Base-by-base conservation (phyloP, 768 basidiomycete genomes). In the Rhizopogon vinicolor region DNA sequence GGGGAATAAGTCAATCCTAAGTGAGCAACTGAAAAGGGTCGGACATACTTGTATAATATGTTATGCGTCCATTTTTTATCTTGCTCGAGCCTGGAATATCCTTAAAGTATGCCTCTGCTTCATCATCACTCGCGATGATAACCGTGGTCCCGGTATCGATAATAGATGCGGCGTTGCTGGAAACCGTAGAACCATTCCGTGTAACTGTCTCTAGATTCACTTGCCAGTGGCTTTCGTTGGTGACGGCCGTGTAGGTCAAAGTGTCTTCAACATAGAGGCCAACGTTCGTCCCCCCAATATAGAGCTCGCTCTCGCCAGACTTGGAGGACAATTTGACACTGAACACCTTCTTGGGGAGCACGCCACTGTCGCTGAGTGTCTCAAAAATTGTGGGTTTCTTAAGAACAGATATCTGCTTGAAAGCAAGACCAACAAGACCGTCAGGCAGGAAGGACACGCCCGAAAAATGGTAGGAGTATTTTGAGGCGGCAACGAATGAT, bases 211-310 rank as follows among this genome's bases (percentile, higher is more conserved):
- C 68, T 50, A 75, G 28, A 5, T 54, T 63, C 22, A 77, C 64
- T 56, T 78, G 72, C 75, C 75, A 77, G 60, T 65, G 76, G 12
- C 61, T 72, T 51, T 60, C 42, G 7, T 64, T 28, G n/a, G 66
- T 67, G 3, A 77, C 68, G 1, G 61, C 43, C 31, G 65, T 41
- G 31, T 74, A 76, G 13, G 75, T 75, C 62, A 83, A 68, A 6
- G 61, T 65, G 3, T 63, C 60, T 10, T 77, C 79, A 14, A 74
- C 75, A 66, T 78, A 84, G 56, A 76, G 65, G 13, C 62, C 57
- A 5, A 60, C 58, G 64, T 87, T 74, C 4, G 73, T 72, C 35
- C 81, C 85, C 29, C 85, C 85, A 45, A 87, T 66, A 56, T 74
- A 78, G 18, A 87, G 74, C 64, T 82, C 80, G n/a, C 79, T 75